A percentile compares a stretch with the other conserved stretches of the same genome.
Evolutionary conservation across 2,329 filamentous ascomycete genomes (phyloP).

Genomic region (Endoconidiophora laricicola): DNA sequence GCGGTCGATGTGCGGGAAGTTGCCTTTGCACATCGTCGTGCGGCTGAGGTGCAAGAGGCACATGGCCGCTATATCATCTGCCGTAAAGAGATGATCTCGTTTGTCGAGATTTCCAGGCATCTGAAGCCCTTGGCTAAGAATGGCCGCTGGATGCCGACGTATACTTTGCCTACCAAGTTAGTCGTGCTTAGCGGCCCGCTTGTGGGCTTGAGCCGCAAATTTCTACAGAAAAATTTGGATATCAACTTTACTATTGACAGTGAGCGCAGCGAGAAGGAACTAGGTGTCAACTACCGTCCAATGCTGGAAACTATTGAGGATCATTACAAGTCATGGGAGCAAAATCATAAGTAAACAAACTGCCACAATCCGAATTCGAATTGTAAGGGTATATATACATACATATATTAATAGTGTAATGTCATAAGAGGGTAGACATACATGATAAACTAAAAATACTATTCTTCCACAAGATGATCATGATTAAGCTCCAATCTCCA

Average conservation of each 20-base stretch:
- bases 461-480: background rate
- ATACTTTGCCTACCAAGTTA: slow-evolving; percentile 2
- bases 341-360: background rate
- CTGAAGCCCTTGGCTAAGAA: slow-evolving; percentile 9
- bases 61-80: slow-evolving; percentile 12
- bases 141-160: slow-evolving; percentile 12
- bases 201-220: slow-evolving; percentile 12
- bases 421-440: background rate
- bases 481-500: slow-evolving; percentile 10
- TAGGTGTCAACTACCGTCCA: slow-evolving; percentile 15
- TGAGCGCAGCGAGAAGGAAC: slow-evolving; percentile 14
- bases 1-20: slow-evolving; percentile 16
- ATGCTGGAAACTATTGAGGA: background rate
- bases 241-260: slow-evolving; percentile 16
- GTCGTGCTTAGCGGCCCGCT: background rate
- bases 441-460: background rate
- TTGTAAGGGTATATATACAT: too few species aligned
- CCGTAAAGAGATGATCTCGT: slow-evolving; percentile 2
- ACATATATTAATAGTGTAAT: background rate
- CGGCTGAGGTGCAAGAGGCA: slow-evolving; percentile 3
- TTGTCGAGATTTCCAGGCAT: slow-evolving; percentile 11
- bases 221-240: slow-evolving; percentile 14
- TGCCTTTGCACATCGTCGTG: slow-evolving; percentile 14
- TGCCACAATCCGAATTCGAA: background rate
- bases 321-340: slow-evolving; percentile 3